Evolutionary conservation across 2,329 filamentous ascomycete species (phyloP), one percentile per base, ranked within the genome.

Genomic region (Penicillium sp.): DNA sequence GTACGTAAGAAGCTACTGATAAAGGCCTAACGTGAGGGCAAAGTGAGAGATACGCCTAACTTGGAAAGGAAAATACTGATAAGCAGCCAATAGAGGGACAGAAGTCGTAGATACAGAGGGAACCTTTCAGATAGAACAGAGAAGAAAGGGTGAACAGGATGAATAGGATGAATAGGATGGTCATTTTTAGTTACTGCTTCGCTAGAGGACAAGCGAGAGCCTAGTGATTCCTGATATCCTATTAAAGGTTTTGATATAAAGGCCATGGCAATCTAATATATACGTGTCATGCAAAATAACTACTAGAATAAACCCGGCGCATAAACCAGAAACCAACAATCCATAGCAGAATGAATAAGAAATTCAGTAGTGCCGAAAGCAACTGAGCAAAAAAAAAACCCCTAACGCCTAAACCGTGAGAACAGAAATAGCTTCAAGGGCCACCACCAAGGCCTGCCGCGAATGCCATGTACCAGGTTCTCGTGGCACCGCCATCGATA

Each of bases 391-490:
- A 11, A 16, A 32, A 5, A 18, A 34, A 18, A 2, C 14, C 31
- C 5, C 14, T 4, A 34, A 34, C 38, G 29, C 44, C 44, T 26
- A 20, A 46, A 40, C 26, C 10, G 10, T 10, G 28, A 37, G 1
- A 10, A 8, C n/a, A 28, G 24, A 5, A 34, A 35, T 37, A 37
- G 31, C 18, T 23, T 16, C 16, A 37, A 26, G 40, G 29, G 27
- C 36, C 48, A 32, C 52, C 46, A 29, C 54, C 54, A 6, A 37
- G 35, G 13, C 86, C 85, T 55, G 87, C 89, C 58, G 84, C 76
- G 68, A 83, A 88, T 32, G 85, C 84, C 69, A 94, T 69, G 71
- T 90, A 94, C 89, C 89, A 95, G 23, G 87, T 91, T 68, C 82
- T 73, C 60, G 83, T 86, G 2, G 87, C 88, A 13, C 93, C 91